phyloP scores from a whole-genome alignment of 2,329 filamentous ascomycete species.

The Neophaeococcomyces aloes region DNA sequence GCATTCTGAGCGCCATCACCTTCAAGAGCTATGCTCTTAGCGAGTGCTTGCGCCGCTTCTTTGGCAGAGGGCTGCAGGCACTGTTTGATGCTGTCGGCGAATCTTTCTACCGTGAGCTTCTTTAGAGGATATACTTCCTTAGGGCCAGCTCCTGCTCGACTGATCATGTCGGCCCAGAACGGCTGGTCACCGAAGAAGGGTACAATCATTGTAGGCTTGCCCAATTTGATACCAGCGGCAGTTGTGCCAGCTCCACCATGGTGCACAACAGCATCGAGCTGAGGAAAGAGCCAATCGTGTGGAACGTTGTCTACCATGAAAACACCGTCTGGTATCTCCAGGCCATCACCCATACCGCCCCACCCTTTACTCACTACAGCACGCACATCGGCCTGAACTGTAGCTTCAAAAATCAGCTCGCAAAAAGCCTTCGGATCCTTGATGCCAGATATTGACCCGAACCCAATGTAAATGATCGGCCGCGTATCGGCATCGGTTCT shows the following conservation, averaged over 20 bases:
- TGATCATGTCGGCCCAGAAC: slow-evolving; percentile 38
- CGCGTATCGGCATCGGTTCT: slow-evolving; percentile 17
- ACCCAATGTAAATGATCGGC: slow-evolving; percentile 28
- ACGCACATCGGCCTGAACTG: slow-evolving; percentile 25
- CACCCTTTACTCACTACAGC: slow-evolving; percentile 31
- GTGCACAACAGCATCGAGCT: slow-evolving; percentile 29
- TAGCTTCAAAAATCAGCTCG: slow-evolving; percentile 27
- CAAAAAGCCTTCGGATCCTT: slow-evolving; percentile 29
- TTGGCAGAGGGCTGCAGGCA: slow-evolving; percentile 26
- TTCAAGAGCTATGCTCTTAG: slow-evolving; percentile 28
- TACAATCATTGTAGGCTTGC: slow-evolving; percentile 30
- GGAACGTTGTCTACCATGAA: slow-evolving; percentile 28
- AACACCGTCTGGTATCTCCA: slow-evolving; percentile 25
- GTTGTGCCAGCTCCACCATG: slow-evolving; percentile 31
- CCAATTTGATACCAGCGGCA: slow-evolving; percentile 28
- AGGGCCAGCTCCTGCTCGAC: slow-evolving; percentile 33
- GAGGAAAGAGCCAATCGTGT: slow-evolving; percentile 31
- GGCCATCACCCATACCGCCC: slow-evolving; percentile 27
- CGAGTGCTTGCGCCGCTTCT: slow-evolving; percentile 26
- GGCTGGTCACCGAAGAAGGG: slow-evolving; percentile 38
- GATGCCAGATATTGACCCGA: slow-evolving; percentile 28
- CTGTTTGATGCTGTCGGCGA: slow-evolving; percentile 30
- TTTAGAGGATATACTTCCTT: slow-evolving; percentile 29
- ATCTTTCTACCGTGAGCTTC: slow-evolving; percentile 26
- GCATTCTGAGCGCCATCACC: slow-evolving; percentile 31